A percentile compares a stretch with the other conserved stretches of the same genome.
Conservation (phyloP, 2,329 filamentous ascomycete species). For the Fusarium nodosum region DNA sequence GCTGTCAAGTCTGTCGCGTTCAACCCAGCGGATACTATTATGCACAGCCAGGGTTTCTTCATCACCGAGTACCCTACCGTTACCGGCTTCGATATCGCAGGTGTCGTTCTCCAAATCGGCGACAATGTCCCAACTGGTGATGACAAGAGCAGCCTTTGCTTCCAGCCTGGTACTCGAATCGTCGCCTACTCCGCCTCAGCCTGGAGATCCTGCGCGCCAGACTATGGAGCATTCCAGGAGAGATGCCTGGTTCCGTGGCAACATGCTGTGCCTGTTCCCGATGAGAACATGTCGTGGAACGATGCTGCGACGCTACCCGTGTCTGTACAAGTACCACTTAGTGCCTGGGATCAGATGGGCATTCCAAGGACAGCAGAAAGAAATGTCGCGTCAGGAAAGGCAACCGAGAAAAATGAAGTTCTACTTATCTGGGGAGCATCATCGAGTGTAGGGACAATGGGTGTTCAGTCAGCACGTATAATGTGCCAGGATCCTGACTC, state of each 20-base stretch:
- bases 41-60: slow-evolving; percentile 60
- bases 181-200: slow-evolving; percentile 56
- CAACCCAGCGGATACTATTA: slow-evolving; percentile 61
- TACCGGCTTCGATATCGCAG: slow-evolving; percentile 59
- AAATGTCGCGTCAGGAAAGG: slow-evolving; percentile 10
- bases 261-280: slow-evolving; percentile 55
- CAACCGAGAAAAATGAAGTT: slow-evolving; percentile 47
- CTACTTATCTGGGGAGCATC: slow-evolving; percentile 62
- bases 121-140: slow-evolving; percentile 53
- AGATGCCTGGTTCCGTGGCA: slow-evolving; percentile 59
- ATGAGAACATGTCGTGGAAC: slow-evolving; percentile 55
- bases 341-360: slow-evolving; percentile 57
- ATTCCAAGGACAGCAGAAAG: slow-evolving; percentile 47
- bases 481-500: slow-evolving; percentile 53
- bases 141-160: slow-evolving; percentile 30
- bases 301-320: slow-evolving; percentile 58
- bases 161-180: slow-evolving; percentile 55
- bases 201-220: slow-evolving; percentile 59
- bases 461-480: slow-evolving; percentile 57
- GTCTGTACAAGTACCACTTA: slow-evolving; percentile 54
- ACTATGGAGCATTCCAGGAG: slow-evolving; percentile 64
- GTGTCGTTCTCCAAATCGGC: slow-evolving; percentile 59
- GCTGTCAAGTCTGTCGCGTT: slow-evolving; percentile 62
- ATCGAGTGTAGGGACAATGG: slow-evolving; percentile 61
- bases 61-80: slow-evolving; percentile 59